phyloP scores from a whole-genome alignment of 2,329 filamentous ascomycete species.

The Verticillium alfalfae region DNA sequence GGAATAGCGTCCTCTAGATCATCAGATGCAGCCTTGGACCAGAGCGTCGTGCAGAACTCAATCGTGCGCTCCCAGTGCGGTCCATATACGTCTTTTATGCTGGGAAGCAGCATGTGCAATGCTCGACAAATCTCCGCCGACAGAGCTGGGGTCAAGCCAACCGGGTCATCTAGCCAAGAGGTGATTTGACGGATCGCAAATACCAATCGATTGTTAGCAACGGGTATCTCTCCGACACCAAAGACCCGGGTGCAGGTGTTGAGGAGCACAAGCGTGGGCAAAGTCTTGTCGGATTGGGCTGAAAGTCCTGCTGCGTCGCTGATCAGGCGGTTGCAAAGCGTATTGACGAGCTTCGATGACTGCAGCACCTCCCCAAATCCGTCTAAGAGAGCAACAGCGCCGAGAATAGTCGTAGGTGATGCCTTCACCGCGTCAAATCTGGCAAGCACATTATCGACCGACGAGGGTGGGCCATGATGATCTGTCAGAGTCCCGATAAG shows the following conservation, averaged over 20 bases:
- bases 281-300: conserved; percentile 34
- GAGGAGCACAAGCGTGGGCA: conserved; percentile 46
- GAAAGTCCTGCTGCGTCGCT: conserved; percentile 53
- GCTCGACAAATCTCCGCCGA: conserved; percentile 48
- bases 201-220: conserved; percentile 64
- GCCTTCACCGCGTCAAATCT: conserved; percentile 41
- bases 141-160: conserved; percentile 36
- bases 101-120: conserved; percentile 60
- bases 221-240: conserved; percentile 44
- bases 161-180: conserved; percentile 57
- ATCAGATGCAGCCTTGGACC: conserved; percentile 42
- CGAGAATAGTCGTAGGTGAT: conserved; percentile 38
- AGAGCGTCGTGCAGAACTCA: conserved; percentile 52
- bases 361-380: conserved; percentile 47
- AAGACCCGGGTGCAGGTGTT: conserved; percentile 49
- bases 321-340: conserved; percentile 53
- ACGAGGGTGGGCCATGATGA: conserved; percentile 36
- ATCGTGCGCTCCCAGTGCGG: conserved; percentile 73
- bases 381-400: conserved; percentile 42
- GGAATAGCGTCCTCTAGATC: conserved; percentile 47
- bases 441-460: conserved; percentile 41
- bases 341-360: conserved; percentile 42
- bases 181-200: conserved; percentile 79
- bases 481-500: conserved; percentile 42
- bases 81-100: conserved; percentile 78